Conservation (phyloP, 1,139 yeast species). For the Hanseniaspora sp. region DNA sequence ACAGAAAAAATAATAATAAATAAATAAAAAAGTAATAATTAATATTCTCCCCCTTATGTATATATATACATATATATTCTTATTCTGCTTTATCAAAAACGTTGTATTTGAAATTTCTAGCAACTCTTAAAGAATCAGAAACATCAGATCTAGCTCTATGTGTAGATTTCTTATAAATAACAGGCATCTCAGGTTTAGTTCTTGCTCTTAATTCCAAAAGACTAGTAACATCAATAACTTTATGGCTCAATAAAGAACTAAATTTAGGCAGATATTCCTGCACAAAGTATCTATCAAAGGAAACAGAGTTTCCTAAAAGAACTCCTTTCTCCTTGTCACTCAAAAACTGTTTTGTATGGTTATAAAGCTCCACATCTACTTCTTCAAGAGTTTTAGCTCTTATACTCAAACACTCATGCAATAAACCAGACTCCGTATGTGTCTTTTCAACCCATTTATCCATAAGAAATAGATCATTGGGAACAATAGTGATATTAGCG, state of each 20-base stretch:
- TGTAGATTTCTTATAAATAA: conserved; percentile 43
- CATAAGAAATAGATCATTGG: background rate
- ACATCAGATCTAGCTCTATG: conserved; percentile 89
- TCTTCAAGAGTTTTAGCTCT: conserved; percentile 38
- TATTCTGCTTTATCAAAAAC: background rate
- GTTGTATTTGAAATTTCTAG: background rate
- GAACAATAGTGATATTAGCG: background rate
- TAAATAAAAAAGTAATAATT: too few relatives aligned
- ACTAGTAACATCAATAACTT: conserved; percentile 78
- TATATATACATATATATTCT: background rate
- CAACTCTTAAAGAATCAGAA: conserved; percentile 36
- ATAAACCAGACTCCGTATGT: background rate
- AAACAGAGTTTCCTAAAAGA: conserved; percentile 83
- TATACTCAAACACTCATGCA: background rate
- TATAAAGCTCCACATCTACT: conserved; percentile 54
- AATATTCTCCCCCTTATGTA: background rate
- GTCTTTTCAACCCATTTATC: background rate
- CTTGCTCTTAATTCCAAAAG: conserved; percentile 68
- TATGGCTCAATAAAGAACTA: conserved; percentile 60
- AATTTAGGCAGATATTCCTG: conserved; percentile 69
- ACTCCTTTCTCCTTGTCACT: conserved; percentile 49
- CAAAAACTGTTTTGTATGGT: conserved; percentile 47
- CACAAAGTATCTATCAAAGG: conserved; percentile 82
- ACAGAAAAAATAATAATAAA: background rate
- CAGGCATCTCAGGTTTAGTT: conserved; percentile 53